Conservation (phyloP, 1,139 yeast species). For the Martiniozyma asiatica region DNA sequence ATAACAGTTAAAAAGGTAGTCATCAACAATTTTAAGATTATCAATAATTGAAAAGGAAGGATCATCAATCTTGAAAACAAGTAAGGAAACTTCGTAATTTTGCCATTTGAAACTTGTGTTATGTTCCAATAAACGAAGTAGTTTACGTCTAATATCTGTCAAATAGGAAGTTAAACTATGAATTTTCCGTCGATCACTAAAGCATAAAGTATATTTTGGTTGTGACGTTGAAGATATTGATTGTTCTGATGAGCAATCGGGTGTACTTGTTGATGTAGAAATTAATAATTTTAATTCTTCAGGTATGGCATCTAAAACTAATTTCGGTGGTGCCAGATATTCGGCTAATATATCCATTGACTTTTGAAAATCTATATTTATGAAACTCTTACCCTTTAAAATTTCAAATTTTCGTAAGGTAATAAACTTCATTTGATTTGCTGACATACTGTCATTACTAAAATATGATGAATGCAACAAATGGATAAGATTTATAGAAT, state of each 20-base stretch:
- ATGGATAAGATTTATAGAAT: too few relatives aligned
- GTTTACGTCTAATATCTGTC: slow-evolving; percentile 42
- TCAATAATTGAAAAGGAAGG: slow-evolving; percentile 15
- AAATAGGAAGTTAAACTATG: too few relatives aligned
- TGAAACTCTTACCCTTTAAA: slow-evolving; percentile 27
- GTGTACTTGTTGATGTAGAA: too few relatives aligned
- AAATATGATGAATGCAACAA: too few relatives aligned
- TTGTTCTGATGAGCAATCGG: too few relatives aligned
- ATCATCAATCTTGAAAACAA: slow-evolving; percentile 23
- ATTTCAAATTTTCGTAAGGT: slow-evolving; percentile 35
- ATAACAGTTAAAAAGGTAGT: slow-evolving; percentile 69
- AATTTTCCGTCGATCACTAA: too few relatives aligned
- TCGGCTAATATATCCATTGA: slow-evolving; percentile 37
- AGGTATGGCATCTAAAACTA: slow-evolving; percentile 37
- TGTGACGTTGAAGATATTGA: too few relatives aligned
- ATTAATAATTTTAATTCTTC: slow-evolving; percentile 9
- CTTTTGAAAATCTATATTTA: slow-evolving; percentile 24
- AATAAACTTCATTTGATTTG: slow-evolving; percentile 20
- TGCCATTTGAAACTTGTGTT: slow-evolving; percentile 32
- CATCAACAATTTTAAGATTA: slow-evolving; percentile 52
- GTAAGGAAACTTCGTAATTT: slow-evolving; percentile 29
- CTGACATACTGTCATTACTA: slow-evolving; percentile 8
- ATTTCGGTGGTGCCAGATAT: slow-evolving; percentile 46
- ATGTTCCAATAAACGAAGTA: slow-evolving; percentile 28
- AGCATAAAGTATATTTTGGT: too few relatives aligned